Evolutionary conservation across 2,329 filamentous ascomycete genomes (phyloP), one percentile per base, ranked within the genome.

Genomic region (Coniochaeta sp.): DNA sequence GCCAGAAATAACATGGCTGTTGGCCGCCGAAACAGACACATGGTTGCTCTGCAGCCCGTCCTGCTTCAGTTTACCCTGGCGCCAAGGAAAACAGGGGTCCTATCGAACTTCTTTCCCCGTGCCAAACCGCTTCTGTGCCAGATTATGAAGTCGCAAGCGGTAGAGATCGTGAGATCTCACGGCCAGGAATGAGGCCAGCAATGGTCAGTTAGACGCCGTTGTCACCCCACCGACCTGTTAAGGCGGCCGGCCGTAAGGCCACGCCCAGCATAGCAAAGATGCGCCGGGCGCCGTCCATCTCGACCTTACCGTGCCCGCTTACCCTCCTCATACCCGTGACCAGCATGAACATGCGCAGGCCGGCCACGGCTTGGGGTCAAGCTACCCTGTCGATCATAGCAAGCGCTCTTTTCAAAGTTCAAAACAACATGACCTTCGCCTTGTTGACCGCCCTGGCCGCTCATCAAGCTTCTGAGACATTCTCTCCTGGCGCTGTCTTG

Each of bases 201-300:
- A 14, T 42, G 38, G 38, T 24, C 38, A 42, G 38, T 42, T 42
- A 42, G 38, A 42, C 38, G 38, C 38, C 38, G 38, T 14, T 42
- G 38, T 42, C 38, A 42, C 20, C 35, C 38, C 38, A 42, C 20
- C 38, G 10, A 12, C 38, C 20, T 1, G 38, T 24, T 26, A n/a
- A n/a, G n/a, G n/a, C n/a, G 12, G 33, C 8, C 12, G 22, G 38
- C 18, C 20, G 22, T 38, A 42, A 24, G 22, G 7, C 5, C 18
- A 9, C 24, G 35, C 5, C 18, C 35, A 18, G n/a, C n/a, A n/a
- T n/a, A n/a, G n/a, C n/a, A 33, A 26, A 14, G 20, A 24, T 42
- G 20, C 38, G 38, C 20, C 38, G 38, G n/a, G n/a, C n/a, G n/a
- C n/a, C n/a, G n/a, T n/a, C n/a, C n/a, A n/a, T n/a, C n/a, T n/a